A percentile compares a stretch with the other conserved stretches of the same genome.
phyloP scores from a whole-genome alignment of 805 yeast species.

The Kregervanrija pseudodelftensis region DNA sequence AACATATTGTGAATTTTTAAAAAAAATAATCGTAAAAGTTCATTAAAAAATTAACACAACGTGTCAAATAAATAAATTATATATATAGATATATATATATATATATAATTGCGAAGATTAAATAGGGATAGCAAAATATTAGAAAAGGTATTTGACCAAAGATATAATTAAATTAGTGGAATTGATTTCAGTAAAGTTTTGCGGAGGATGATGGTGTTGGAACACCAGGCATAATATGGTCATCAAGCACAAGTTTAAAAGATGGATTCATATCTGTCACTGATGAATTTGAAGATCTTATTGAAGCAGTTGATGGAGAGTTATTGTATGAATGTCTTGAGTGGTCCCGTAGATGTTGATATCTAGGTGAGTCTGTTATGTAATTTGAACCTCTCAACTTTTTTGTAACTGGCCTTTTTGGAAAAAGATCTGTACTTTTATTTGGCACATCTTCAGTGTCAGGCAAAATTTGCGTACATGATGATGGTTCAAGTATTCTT shows the following conservation, averaged over 20 bases:
- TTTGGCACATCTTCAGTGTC: neutral
- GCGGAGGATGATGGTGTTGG: neutral
- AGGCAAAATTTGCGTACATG: no score
- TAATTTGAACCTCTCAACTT: neutral
- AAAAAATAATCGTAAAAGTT: no score
- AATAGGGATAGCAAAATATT: no score
- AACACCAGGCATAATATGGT: slow-evolving; percentile 9
- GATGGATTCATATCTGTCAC: slow-evolving; percentile 4
- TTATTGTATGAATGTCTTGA: neutral
- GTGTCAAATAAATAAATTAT: no score
- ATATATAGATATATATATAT: no score
- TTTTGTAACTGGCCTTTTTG: neutral
- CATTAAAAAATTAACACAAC: no score
- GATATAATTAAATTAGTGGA: no score
- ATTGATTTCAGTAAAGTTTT: no score
- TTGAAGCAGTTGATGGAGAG: neutral
- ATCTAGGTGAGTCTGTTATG: neutral
- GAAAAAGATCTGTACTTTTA: neutral
- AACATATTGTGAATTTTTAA: no score
- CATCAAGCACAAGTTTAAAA: slow-evolving; percentile 8
- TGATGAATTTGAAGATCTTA: neutral
- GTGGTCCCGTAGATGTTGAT: neutral
- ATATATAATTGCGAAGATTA: no score
- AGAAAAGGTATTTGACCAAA: no score
- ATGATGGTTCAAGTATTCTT: no score